These are phyloP conservation scores for Lizonia empirigonia DNA, from an alignment of 2,329 filamentous ascomycete species.

Conservation along the genomic window DNA sequence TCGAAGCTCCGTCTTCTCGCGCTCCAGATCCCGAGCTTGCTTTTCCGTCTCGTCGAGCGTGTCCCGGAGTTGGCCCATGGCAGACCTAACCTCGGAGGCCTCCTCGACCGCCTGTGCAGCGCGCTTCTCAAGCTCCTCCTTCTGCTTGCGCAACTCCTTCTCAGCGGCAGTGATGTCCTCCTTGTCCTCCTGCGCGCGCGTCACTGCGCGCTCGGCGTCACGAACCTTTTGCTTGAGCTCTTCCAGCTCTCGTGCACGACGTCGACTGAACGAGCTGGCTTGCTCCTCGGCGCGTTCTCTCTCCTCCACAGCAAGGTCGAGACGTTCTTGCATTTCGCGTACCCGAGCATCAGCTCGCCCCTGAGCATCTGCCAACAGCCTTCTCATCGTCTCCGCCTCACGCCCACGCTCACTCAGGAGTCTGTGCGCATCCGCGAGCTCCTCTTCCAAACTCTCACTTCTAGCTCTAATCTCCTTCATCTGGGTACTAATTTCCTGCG, in stretches of 20 bases:
- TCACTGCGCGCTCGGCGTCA: conserved; percentile 79
- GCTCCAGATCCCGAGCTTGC: conserved; percentile 82
- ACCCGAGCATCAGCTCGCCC: conserved; percentile 79
- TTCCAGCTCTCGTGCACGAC: conserved; percentile 81
- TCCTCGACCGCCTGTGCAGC: conserved; percentile 74
- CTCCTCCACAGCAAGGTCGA: conserved; percentile 92
- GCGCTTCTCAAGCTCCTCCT: conserved; percentile 75
- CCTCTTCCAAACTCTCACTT: conserved; percentile 87
- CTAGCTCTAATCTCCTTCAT: conserved; percentile 86
- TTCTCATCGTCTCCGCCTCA: conserved; percentile 93
- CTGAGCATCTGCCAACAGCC: conserved; percentile 85
- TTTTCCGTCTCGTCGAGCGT: conserved; percentile 87
- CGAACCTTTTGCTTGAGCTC: conserved; percentile 79
- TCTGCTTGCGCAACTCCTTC: conserved; percentile 73
- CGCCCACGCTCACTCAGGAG: conserved; percentile 85
- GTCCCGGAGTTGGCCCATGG: conserved; percentile 77
- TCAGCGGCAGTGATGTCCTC: conserved; percentile 77
- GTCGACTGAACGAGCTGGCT: conserved; percentile 75
- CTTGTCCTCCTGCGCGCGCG: conserved; percentile 72
- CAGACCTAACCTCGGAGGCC: conserved; percentile 73
- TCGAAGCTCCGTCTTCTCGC: conserved; percentile 76
- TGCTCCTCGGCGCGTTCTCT: conserved; percentile 92
- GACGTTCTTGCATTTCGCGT: conserved; percentile 83
- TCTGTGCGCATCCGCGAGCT: conserved; percentile 84
- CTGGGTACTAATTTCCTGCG: conserved; percentile 83